Evolutionary conservation across 441 rosid species (phyloP).

Genomic region (Mallotus japonicus): DNA sequence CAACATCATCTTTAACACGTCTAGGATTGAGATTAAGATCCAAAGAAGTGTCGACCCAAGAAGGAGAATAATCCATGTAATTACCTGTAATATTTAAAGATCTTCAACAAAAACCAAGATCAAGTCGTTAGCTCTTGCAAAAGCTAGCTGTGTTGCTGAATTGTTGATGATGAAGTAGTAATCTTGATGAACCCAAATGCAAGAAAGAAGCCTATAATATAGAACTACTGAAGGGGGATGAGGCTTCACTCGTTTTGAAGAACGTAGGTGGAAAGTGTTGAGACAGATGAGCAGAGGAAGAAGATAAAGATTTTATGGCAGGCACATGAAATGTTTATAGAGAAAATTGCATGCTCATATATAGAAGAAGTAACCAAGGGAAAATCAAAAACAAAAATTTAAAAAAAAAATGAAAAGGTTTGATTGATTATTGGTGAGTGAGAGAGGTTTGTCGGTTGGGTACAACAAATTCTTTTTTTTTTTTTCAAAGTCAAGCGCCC

Average conservation of each 20-base stretch:
- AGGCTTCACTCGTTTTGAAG: constrained; percentile 24
- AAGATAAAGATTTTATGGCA: background rate
- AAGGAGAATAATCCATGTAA: constrained; percentile 50
- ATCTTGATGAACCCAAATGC: background rate
- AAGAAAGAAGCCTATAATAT: constrained; percentile 8
- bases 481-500: constrained; percentile 49
- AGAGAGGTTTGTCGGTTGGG: constrained; percentile 30
- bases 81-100: background rate
- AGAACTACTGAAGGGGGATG: background rate
- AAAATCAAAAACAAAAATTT: background rate
- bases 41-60: constrained; percentile 64
- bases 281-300: background rate
- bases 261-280: constrained; percentile 38
- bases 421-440: background rate
- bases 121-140: background rate
- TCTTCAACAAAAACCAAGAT: background rate
- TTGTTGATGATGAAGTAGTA: background rate
- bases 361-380: background rate
- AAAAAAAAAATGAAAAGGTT: background rate
- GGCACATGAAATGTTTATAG: constrained; percentile 2
- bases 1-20: constrained; percentile 33
- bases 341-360: background rate
- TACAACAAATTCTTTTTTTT: background rate
- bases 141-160: too few species aligned
- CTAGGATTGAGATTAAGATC: constrained; percentile 63